phyloP scores from a whole-genome alignment of 495 filamentous ascomycete species.

The Trypethelium eluteriae region DNA sequence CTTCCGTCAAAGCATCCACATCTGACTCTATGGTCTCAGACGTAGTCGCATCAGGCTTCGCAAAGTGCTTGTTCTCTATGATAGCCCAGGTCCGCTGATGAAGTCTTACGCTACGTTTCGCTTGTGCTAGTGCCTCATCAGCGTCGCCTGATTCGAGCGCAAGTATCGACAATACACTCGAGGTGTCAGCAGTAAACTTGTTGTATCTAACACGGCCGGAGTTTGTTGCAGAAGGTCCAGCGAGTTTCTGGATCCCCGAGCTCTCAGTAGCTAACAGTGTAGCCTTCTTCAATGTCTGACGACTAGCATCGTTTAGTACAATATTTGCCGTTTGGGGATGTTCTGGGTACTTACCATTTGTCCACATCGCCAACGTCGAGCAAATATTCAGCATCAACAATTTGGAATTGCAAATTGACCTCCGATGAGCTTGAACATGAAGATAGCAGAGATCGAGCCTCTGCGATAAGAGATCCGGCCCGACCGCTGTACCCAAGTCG shows the following conservation, averaged over 20 bases:
- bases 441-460: conserved; percentile 44
- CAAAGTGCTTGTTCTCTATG: conserved; percentile 10
- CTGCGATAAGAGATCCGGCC: conserved; percentile 56
- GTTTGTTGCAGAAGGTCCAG: conserved; percentile 17
- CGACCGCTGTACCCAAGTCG: conserved; percentile 69
- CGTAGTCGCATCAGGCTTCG: not conserved
- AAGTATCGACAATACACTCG: conserved; percentile 54
- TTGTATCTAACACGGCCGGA: conserved; percentile 30
- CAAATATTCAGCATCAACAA: conserved; percentile 68
- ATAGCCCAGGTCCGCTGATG: conserved; percentile 20
- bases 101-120: conserved; percentile 20
- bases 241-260: conserved; percentile 11
- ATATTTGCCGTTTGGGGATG: too few relatives aligned
- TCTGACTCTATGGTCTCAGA: conserved; percentile 15
- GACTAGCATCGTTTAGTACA: not conserved
- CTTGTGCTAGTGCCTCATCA: conserved; percentile 20
- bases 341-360: conserved; percentile 26
- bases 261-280: not conserved
- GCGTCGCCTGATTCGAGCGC: conserved; percentile 52
- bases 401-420: conserved; percentile 50
- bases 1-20: conserved; percentile 14
- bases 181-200: conserved; percentile 45
- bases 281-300: conserved; percentile 6
- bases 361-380: conserved; percentile 54
- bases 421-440: conserved; percentile 31